These are phyloP conservation scores for Plasmodium reichenowi DNA, from an alignment of 169 alveolate species.

Conservation along the genomic window DNA sequence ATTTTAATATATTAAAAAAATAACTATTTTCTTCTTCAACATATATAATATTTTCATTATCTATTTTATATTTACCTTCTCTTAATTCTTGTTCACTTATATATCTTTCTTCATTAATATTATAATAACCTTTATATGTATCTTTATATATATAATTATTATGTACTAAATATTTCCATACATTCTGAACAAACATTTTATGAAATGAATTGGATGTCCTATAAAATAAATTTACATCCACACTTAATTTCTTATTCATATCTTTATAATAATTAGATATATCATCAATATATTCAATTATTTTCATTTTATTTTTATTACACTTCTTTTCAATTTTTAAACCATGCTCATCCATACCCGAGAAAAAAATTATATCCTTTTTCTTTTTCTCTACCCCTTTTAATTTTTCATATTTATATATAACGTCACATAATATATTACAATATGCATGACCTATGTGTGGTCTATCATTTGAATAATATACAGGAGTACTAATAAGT, in stretches of 20 bases:
- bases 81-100: conserved; percentile 15
- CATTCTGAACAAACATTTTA: conserved; percentile 74
- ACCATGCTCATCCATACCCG: conserved; percentile 94
- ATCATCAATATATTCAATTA: conserved; percentile 77
- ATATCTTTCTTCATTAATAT: conserved; percentile 79
- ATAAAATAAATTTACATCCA: conserved; percentile 81
- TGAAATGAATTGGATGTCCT: conserved; percentile 87
- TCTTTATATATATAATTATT: conserved; percentile 81
- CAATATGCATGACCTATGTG: conserved; percentile 89
- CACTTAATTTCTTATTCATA: conserved; percentile 75
- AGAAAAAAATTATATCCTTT: conserved; percentile 71
- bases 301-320: conserved; percentile 49
- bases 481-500: conserved; percentile 77
- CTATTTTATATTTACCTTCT: conserved; percentile 17
- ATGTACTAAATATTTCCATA: conserved; percentile 58
- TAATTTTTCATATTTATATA: conserved; percentile 69
- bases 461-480: conserved; percentile 83
- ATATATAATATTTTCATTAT: conserved; percentile 62
- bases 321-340: conserved; percentile 86
- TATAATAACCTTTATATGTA: conserved; percentile 82
- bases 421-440: conserved; percentile 79
- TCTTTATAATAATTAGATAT: conserved; percentile 79
- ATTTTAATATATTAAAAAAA: conserved; percentile 79
- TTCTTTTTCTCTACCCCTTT: neutral
- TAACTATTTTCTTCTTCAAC: conserved; percentile 83